Evolutionary conservation across 2,329 filamentous ascomycete species (phyloP), one percentile per base, ranked within the genome.

Genomic region (Colletotrichum melonis): DNA sequence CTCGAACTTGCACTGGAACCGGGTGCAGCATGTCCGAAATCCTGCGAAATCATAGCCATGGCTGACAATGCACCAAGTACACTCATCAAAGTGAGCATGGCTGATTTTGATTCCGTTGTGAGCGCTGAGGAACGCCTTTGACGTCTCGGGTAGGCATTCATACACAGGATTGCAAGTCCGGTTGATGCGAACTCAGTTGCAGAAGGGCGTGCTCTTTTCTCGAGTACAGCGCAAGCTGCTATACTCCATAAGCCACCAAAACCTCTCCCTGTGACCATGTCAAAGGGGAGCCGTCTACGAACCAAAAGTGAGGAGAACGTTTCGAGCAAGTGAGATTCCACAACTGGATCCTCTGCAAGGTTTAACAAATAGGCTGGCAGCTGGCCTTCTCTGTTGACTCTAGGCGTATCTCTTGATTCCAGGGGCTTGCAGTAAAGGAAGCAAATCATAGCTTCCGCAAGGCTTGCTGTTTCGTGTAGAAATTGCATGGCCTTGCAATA

Each of bases 401-500:
- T 24, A 5, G 55, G 26, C 8, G 38, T 11, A 6, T 58, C 49
- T 22, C 32, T 11, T 16, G 12, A n/a, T 46, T 12, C 35, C 3
- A 24, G 28, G 12, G 85, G 85, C 24, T 74, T 75, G 11, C 82
- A 79, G 67, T 84, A 86, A 42, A 79, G 77, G 3, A 80, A 79
- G 42, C 78, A 74, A 3, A 81, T 73, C 1, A 87, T 73, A 6
- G 80, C 78, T 11, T 80, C 78, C 35, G 88, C 73, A 6, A 89
- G 79, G 2, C 78, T 79, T 74, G 85, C 81, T 5, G 82, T 84
- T 76, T 89, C 88, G 1, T 79, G 76, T 5, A 77, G 63, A 1
- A 84, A 82, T 9, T 79, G 78, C 26, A 78, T 77, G 35, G 81
- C 77, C 4, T 80, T 77, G 67, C 86, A 88, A 16, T 88, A 79